Evolutionary conservation across 176 grass and related monocot species (phyloP), one percentile per base, ranked within the genome.

Genomic region (Typha latifolia): DNA sequence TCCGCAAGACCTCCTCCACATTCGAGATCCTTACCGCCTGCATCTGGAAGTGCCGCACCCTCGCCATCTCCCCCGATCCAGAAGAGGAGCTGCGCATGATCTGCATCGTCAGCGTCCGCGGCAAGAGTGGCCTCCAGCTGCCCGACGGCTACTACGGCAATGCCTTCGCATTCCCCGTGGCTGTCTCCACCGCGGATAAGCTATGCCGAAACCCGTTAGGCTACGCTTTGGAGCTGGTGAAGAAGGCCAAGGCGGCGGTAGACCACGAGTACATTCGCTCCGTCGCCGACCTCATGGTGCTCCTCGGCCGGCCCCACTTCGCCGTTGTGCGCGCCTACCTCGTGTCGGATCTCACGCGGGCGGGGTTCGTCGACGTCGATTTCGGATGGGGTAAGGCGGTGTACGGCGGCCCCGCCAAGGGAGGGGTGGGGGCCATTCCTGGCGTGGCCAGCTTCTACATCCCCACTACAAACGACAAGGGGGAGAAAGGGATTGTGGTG

Each of bases 41-140:
- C 51, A 78, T 91, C 2, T 91, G 93, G 88, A 78, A 69, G 72
- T 89, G 88, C 66, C 85, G 93, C 63, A 96, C 93, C 0, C 63
- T 32, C 10, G 92, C 92, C 1, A 80, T 92, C n/a, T 70, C 80
- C 5, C 69, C 85, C 0, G 83, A 82, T 49, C 77, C 75, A 5
- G 85, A 89, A 27, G 85, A 97, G 81, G 93, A 80, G 75, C 84
- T 96, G 80, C 80, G 88, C 12, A 82, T 96, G 12, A 82, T 91
- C 66, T 89, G 80, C 77, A 70, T 86, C 47, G 92, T 86, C 1
- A 89, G 76, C 72, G 82, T 80, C 16, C 80, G 91, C 12, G 82
- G 92, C 64, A 78, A 85, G 66, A 24, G 50, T 19, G 80, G 57
- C 0, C 47, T 12, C 70, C 27, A 47, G 59, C 66, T 96, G 57